phyloP scores from a whole-genome alignment of 768 basidiomycete genomes.

The Gelatoporia subvermispora region DNA sequence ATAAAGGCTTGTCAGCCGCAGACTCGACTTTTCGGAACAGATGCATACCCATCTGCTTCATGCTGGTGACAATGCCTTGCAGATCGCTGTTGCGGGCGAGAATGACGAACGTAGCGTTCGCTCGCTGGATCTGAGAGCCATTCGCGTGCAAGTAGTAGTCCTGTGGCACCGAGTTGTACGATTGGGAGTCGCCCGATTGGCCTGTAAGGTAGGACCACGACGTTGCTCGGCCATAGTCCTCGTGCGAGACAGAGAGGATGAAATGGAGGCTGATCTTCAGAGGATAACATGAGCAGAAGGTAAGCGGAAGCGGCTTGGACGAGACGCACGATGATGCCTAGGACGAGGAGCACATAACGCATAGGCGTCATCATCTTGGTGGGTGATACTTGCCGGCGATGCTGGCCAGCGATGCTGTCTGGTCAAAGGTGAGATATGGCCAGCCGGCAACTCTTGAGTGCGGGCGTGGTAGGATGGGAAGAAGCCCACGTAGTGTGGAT shows the following conservation, averaged over 20 bases:
- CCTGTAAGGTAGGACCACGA: constrained; percentile 36
- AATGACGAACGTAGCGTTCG: constrained; percentile 55
- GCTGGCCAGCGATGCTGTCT: neutral
- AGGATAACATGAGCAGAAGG: neutral
- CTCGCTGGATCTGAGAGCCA: constrained; percentile 27
- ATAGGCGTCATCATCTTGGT: constrained; percentile 57
- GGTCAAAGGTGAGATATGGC: no score
- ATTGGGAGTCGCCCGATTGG: constrained; percentile 3
- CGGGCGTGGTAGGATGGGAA: no score
- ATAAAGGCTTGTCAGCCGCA: neutral
- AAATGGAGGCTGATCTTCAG: constrained; percentile 52
- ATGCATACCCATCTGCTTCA: constrained; percentile 45
- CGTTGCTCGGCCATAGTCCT: constrained; percentile 44
- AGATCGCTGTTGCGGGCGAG: constrained; percentile 44
- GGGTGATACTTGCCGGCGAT: neutral
- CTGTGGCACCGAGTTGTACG: constrained; percentile 5
- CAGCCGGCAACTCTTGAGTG: no score
- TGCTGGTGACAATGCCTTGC: constrained; percentile 38
- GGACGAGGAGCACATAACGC: constrained; percentile 48
- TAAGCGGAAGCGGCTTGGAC: neutral
- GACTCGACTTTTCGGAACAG: neutral
- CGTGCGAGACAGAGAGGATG: constrained; percentile 45
- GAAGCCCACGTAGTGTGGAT: no score
- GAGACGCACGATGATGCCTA: constrained; percentile 26
- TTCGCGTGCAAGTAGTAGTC: constrained; percentile 22